Conservation (phyloP, 2,329 filamentous ascomycete species). For the Apiospora saccharicola region DNA sequence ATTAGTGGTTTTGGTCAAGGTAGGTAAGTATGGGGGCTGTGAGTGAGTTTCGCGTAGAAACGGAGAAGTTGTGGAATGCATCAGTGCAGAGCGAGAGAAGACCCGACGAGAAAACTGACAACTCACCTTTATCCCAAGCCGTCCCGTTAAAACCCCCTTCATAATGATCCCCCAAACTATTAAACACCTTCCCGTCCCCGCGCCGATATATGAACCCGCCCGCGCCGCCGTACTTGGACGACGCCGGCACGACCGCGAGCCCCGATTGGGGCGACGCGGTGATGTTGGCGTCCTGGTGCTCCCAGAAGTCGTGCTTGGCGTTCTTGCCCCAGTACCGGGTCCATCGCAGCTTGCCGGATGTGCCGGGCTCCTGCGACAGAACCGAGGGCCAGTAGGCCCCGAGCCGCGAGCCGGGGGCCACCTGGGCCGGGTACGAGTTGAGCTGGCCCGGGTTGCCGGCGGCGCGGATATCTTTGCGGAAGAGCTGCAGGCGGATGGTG, state of each 20-base stretch:
- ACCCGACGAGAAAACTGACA: too few species aligned
- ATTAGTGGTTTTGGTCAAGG: too few species aligned
- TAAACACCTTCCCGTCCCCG: conserved; percentile 32
- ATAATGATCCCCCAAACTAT: conserved; percentile 31
- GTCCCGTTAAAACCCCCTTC: conserved; percentile 3
- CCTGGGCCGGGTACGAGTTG: conserved; percentile 20
- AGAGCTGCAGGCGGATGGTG: conserved; percentile 20
- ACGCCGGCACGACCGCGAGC: conserved; percentile 31
- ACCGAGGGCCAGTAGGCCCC: conserved; percentile 26
- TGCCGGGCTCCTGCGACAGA: conserved; percentile 21
- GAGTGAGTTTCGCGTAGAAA: too few species aligned
- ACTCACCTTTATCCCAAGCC: conserved; percentile 32
- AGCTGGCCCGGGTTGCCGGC: not conserved
- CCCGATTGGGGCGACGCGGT: conserved; percentile 28
- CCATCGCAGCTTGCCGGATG: conserved; percentile 18
- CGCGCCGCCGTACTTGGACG: conserved; percentile 27
- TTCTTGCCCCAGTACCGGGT: conserved; percentile 22
- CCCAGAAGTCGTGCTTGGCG: not conserved
- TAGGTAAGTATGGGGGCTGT: too few species aligned
- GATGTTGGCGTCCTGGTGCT: conserved; percentile 28
- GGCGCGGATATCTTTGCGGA: not conserved
- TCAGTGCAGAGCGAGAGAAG: too few species aligned
- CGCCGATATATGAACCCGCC: conserved; percentile 33
- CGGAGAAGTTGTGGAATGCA: too few species aligned
- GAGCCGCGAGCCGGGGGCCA: conserved; percentile 19